These are phyloP conservation scores for Vachellia collinsii DNA, from an alignment of 306 rosid species.

Conservation along the genomic window DNA sequence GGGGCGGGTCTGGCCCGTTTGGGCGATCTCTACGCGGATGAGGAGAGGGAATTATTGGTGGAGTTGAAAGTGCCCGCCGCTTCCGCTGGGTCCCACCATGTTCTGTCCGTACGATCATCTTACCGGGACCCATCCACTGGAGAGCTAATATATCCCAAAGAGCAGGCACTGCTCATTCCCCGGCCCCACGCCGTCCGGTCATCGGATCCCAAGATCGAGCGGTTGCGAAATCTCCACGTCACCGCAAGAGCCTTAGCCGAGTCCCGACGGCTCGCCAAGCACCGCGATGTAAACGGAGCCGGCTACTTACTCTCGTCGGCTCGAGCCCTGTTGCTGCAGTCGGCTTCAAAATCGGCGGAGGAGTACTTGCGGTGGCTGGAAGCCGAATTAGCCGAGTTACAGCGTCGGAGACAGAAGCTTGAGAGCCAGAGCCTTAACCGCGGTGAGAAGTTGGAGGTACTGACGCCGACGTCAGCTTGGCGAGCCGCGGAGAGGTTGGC, in stretches of 20 bases:
- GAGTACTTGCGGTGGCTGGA: slow-evolving; percentile 69
- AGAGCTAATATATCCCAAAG: slow-evolving; percentile 53
- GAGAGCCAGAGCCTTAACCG: slow-evolving; percentile 44
- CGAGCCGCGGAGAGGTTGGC: slow-evolving; percentile 95
- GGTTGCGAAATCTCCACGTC: slow-evolving; percentile 73
- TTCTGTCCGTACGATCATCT: slow-evolving; percentile 62
- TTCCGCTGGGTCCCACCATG: slow-evolving; percentile 61
- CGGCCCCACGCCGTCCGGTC: slow-evolving; percentile 72
- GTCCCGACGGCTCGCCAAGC: slow-evolving; percentile 60
- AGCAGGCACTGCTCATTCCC: slow-evolving; percentile 62
- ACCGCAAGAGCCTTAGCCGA: slow-evolving; percentile 76
- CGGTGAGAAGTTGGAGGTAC: slow-evolving; percentile 69
- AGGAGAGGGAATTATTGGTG: slow-evolving; percentile 65
- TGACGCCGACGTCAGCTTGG: slow-evolving; percentile 97
- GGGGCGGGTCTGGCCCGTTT: slow-evolving; percentile 52
- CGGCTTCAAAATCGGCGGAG: slow-evolving; percentile 50
- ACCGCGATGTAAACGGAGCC: slow-evolving; percentile 60
- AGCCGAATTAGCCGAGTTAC: slow-evolving; percentile 64
- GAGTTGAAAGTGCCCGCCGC: slow-evolving; percentile 72
- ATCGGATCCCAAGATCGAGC: slow-evolving; percentile 44
- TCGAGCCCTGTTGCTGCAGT: slow-evolving; percentile 58
- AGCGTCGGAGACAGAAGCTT: slow-evolving; percentile 49
- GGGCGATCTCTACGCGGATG: slow-evolving; percentile 70
- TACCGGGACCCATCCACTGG: slow-evolving; percentile 62
- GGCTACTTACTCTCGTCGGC: slow-evolving; percentile 73